Base-by-base conservation (phyloP, 2,329 filamentous ascomycete species). In the Colletotrichum zoysiae region DNA sequence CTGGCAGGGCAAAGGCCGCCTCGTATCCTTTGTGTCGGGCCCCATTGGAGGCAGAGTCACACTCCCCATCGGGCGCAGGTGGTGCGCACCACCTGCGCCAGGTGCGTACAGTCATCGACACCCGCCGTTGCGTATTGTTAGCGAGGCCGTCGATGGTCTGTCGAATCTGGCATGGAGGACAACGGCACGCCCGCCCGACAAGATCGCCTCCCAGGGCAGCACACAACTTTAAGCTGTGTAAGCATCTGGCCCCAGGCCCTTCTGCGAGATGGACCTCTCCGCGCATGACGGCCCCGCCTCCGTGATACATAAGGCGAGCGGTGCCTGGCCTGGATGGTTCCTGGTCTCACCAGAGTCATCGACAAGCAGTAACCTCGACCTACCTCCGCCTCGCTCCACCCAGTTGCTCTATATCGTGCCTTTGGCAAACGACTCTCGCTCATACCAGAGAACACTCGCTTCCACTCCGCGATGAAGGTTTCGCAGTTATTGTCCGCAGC, bases 381-480 rank as follows among this genome's bases (percentile, higher is more conserved):
- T 11, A 20, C 53, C 48, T 42, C 55, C n/a, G n/a, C 38, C 67
- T 64, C 38, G 72, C 71, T 71, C 76, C 75, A 44, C 51, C 6
- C 1, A 3, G 26, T 46, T 42, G 75, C 73, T 77, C 74, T 72
- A 65, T 71, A 72, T 65, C 48, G 70, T 73, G 65, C 74, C 70
- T 67, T 63, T 65, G 72, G 64, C 73, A 73, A 61, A 69, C 67
- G 65, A 75, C 68, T 71, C 58, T 71, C 74, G 70, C 69, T 75
- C 53, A 53, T 18, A 76, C 42, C 59, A 72, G n/a, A 63, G 73
- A 60, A 60, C 72, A 74, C 76, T 78, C 74, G 74, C 56, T 74
- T 74, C 67, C 60, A 71, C 57, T 72, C 73, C 76, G 81, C 74
- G 11, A 84, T 84, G 82, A 82, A 78, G 76, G 75, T 80, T 73